Evolutionary conservation across 352 stramenopile genomes (phyloP), one percentile per base, ranked within the genome.

Genomic region (Pythium chondricola): DNA sequence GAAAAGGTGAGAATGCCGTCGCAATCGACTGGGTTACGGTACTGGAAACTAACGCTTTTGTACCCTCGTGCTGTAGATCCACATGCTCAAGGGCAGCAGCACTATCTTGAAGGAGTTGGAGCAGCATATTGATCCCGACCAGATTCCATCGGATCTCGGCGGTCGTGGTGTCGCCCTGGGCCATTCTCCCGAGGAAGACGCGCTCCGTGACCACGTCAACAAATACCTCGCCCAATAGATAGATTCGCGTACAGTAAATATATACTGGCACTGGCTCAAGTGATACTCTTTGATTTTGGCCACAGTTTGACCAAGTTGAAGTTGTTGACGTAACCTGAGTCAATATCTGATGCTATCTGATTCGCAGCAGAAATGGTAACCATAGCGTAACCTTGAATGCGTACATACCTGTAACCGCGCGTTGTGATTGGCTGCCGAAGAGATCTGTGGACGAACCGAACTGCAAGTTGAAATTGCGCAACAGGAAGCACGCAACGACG

Each of bases 41-140:
- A 7, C 10, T 13, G 29, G 29, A 33, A 7, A 13, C 29, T 13
- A 13, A 16, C 6, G 9, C 29, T 6, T 43, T 17, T 54, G 18
- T 47, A 32, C 24, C 31, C 5, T 45, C 51, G 46, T 44, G 48
- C 18, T 22, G 44, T 26, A 62, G 47, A 55, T 51, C 30, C 76
- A 93, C 40, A 89, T 89, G 76, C 65, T 93, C 31, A 90, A 89
- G 49, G 79, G 78, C 14, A 85, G 71, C 56, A 76, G 73, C 18
- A n/a, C n/a, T n/a, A 92, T 92, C 61, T 52, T 88, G 25, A 68
- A 67, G 24, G 74, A 89, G 26, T 46, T 89, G 26, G 72, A 88
- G 61, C 83, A 67, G 40, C 54, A 88, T 32, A 85, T 93, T 44
- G 71, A 89, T 22, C 10, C 62, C 10, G 63, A 82, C 35, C 80